A percentile compares a stretch with the other conserved stretches of the same genome.
These are phyloP conservation scores for Saccharomycopsis crataegensis DNA, from an alignment of 1,139 yeast genomes.

Conservation along the genomic window DNA sequence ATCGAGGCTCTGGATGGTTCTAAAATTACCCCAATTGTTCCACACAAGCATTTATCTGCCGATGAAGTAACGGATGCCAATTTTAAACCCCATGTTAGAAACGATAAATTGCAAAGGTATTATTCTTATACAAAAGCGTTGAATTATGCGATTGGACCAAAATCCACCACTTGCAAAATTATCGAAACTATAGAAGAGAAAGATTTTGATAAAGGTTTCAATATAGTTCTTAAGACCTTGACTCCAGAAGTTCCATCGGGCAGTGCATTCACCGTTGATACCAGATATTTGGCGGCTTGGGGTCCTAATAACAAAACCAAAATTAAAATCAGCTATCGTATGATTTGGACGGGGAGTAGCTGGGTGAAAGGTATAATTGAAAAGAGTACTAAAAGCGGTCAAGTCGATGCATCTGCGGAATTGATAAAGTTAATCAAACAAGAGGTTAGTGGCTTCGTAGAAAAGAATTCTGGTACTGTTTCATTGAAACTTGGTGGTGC, in stretches of 20 bases:
- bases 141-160: slow-evolving; percentile 83
- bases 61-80: slow-evolving; percentile 30
- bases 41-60: slow-evolving; percentile 4
- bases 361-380: slow-evolving; percentile 92
- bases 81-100: slow-evolving; percentile 35
- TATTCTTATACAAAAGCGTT: slow-evolving; percentile 77
- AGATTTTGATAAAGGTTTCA: slow-evolving; percentile 45
- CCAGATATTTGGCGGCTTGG: slow-evolving; percentile 70
- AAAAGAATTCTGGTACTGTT: not conserved
- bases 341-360: slow-evolving; percentile 90
- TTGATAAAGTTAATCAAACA: slow-evolving; percentile 4
- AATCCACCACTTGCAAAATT: slow-evolving; percentile 75
- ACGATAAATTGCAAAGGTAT: slow-evolving; percentile 38
- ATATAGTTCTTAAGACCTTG: slow-evolving; percentile 59
- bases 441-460: not conserved
- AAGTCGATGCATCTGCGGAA: slow-evolving; percentile 43
- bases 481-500: not conserved
- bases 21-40: slow-evolving; percentile 38
- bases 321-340: slow-evolving; percentile 50
- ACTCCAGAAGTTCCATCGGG: slow-evolving; percentile 98
- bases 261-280: slow-evolving; percentile 63
- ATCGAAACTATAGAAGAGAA: slow-evolving; percentile 60
- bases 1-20: slow-evolving; percentile 65
- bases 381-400: slow-evolving; percentile 89
- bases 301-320: slow-evolving; percentile 61